Evolutionary conservation across 345 rosid species (phyloP).

Genomic region (Rhodamnia argentea): DNA sequence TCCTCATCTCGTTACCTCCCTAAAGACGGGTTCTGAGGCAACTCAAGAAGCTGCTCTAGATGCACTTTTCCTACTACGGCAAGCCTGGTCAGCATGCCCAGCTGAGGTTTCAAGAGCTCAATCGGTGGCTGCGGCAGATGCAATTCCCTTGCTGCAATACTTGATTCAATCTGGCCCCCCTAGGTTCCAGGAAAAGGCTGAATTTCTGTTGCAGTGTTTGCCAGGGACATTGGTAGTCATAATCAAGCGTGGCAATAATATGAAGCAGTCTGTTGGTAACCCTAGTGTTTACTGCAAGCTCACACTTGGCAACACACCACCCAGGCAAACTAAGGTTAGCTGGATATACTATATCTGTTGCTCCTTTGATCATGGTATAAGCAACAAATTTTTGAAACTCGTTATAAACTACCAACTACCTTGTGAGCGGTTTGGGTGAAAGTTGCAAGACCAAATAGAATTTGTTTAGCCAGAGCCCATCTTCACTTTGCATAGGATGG

Average conservation of each 20-base stretch:
- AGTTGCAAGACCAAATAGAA: background rate
- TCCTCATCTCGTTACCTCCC: conserved; percentile 90
- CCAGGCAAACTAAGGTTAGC: conserved; percentile 73
- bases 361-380: background rate
- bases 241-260: conserved; percentile 92
- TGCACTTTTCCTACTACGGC: conserved; percentile 88
- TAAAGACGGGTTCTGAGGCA: conserved; percentile 94
- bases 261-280: conserved; percentile 98
- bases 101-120: conserved; percentile 96
- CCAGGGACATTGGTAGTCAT: conserved; percentile 93
- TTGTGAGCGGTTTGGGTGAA: background rate
- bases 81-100: conserved; percentile 99
- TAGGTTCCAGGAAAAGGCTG: conserved; percentile 98
- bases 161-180: conserved; percentile 99
- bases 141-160: conserved; percentile 90
- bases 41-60: conserved; percentile 99
- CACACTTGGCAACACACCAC: conserved; percentile 81
- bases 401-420: background rate
- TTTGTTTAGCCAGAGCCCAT: background rate
- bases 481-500: background rate
- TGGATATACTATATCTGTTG: background rate
- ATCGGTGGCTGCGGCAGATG: conserved; percentile 96
- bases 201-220: conserved; percentile 89
- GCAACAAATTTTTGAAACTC: background rate
- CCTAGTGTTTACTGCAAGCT: conserved; percentile 96